A percentile compares a stretch with the other conserved stretches of the same genome.
These are phyloP conservation scores for Suillus luteus DNA, from an alignment of 768 basidiomycete species.

Conservation along the genomic window DNA sequence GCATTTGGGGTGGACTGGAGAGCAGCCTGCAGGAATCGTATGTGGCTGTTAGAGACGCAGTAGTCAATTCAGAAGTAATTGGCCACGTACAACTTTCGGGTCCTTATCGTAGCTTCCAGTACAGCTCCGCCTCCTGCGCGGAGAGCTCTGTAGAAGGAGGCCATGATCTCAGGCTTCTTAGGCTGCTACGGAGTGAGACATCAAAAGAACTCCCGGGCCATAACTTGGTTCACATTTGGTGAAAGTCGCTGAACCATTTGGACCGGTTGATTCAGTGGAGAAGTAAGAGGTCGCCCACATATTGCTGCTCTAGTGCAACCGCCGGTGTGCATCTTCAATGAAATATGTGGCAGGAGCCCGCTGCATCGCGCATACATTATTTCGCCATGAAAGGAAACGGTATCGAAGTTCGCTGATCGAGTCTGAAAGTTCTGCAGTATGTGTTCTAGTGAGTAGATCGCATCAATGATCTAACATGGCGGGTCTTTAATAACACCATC, in stretches of 20 bases:
- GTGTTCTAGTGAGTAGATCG: slow-evolving; percentile 54
- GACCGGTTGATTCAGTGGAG: not conserved
- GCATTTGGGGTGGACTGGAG: slow-evolving; percentile 1
- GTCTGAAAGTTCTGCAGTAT: slow-evolving; percentile 48
- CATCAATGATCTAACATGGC: slow-evolving; percentile 67
- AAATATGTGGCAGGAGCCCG: not conserved
- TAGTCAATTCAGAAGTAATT: not conserved
- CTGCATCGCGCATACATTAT: not conserved
- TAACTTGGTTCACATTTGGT: not conserved
- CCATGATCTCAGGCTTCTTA: not conserved
- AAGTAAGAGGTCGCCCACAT: not conserved
- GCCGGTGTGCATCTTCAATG: not conserved
- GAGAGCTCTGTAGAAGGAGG: slow-evolving; percentile 1
- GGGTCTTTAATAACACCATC: slow-evolving; percentile 36
- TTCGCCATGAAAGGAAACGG: slow-evolving; percentile 64
- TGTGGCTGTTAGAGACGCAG: not conserved
- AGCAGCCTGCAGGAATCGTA: not conserved
- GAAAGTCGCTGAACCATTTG: not conserved
- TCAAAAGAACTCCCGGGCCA: not conserved
- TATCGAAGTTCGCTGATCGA: slow-evolving; percentile 57
- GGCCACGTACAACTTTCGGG: slow-evolving; percentile 1
- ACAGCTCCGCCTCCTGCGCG: not conserved
- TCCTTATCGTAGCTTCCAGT: slow-evolving; percentile 6
- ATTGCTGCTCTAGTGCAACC: not conserved
- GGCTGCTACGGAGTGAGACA: slow-evolving; percentile 6